A percentile compares a stretch with the other conserved stretches of the same genome.
Conservation (phyloP, 768 basidiomycete genomes). For the Lactarius trivialis region DNA sequence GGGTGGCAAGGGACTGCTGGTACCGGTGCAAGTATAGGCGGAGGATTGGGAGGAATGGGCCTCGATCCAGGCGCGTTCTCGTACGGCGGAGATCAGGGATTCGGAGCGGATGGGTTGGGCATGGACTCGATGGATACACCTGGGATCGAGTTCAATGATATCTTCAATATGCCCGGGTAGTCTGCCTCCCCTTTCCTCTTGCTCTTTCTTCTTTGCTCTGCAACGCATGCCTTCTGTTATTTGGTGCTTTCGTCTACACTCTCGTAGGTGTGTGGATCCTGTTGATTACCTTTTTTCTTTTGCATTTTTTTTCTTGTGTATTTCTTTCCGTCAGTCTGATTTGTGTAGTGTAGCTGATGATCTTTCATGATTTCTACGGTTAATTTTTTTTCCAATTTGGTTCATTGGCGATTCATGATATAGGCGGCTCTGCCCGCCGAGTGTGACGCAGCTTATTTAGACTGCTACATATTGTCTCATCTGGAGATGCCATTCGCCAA, state of each 20-base stretch:
- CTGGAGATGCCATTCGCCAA: slow-evolving; percentile 63
- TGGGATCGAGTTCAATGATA: slow-evolving; percentile 23
- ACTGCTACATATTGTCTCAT: neutral
- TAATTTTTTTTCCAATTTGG: neutral
- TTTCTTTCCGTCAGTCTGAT: neutral
- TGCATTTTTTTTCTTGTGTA: slow-evolving; percentile 3
- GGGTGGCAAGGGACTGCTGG: slow-evolving; percentile 9
- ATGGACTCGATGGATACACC: slow-evolving; percentile 20
- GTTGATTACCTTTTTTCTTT: neutral
- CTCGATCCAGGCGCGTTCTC: slow-evolving; percentile 11
- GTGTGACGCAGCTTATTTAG: no score
- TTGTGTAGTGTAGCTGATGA: slow-evolving; percentile 20
- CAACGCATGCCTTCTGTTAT: slow-evolving; percentile 5
- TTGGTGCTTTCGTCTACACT: neutral
- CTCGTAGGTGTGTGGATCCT: neutral
- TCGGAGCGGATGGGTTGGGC: slow-evolving; percentile 14
- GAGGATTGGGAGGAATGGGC: slow-evolving; percentile 14
- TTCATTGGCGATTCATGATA: neutral
- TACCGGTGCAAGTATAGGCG: slow-evolving; percentile 6
- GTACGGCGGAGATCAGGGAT: slow-evolving; percentile 16
- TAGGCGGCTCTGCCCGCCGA: neutral
- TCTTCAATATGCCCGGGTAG: slow-evolving; percentile 21
- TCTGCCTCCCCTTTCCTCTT: neutral
- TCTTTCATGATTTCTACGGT: slow-evolving; percentile 14
- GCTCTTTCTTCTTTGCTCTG: neutral